These are phyloP conservation scores for Dactylella cylindrospora DNA, from an alignment of 2,329 filamentous ascomycete genomes.

Conservation along the genomic window DNA sequence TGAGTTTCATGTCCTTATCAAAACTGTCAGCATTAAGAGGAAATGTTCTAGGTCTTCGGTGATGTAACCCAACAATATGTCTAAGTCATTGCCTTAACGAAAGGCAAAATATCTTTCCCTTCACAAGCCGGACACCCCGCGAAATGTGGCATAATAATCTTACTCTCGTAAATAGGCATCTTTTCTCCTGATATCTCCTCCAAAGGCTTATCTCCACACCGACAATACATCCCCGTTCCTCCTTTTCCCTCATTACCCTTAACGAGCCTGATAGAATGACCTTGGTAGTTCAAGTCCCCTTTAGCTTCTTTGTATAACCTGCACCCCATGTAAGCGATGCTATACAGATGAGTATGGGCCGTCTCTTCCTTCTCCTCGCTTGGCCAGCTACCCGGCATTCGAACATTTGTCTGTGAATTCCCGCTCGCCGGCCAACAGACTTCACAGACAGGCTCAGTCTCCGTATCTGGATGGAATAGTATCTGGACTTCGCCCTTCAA, in stretches of 20 bases:
- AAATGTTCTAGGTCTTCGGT: too few species aligned
- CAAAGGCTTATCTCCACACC: not conserved
- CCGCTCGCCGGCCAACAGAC: conserved; percentile 4
- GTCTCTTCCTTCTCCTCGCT: not conserved
- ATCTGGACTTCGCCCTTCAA: conserved; percentile 15
- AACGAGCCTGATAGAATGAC: conserved; percentile 3
- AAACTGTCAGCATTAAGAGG: too few species aligned
- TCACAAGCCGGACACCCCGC: conserved; percentile 19
- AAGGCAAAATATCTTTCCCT: not conserved
- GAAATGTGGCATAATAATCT: conserved; percentile 3
- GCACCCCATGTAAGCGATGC: conserved; percentile 3
- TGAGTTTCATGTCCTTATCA: too few species aligned
- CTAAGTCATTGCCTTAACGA: not conserved
- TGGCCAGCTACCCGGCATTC: conserved; percentile 19
- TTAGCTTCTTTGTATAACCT: not conserved
- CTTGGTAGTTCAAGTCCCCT: not conserved
- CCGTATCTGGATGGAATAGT: conserved; percentile 4
- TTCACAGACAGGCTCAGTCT: conserved; percentile 16
- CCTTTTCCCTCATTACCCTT: not conserved
- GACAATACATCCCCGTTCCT: conserved; percentile 1
- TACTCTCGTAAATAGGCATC: not conserved
- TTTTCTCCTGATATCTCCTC: not conserved
- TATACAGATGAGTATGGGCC: conserved; percentile 3
- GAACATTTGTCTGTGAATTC: not conserved
- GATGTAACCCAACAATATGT: too few species aligned